These are phyloP conservation scores for Hypoxylon sp. DNA, from an alignment of 2,329 filamentous ascomycete species.

Conservation along the genomic window DNA sequence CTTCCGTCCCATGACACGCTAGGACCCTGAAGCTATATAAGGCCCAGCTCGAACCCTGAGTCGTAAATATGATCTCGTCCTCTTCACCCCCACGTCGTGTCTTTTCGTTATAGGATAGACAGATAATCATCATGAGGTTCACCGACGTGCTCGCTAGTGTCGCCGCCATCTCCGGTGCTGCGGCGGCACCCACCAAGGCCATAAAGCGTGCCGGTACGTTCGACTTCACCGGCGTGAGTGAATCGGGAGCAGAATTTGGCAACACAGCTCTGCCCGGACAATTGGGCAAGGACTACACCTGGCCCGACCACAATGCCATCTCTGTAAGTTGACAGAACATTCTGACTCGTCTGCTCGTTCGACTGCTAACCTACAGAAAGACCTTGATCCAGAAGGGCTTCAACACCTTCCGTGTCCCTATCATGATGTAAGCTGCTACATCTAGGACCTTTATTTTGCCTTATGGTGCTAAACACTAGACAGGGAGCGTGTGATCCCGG, in stretches of 20 bases:
- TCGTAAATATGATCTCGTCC: background rate
- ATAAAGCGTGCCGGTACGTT: conserved; percentile 49
- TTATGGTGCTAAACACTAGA: conserved; percentile 40
- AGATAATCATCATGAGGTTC: conserved; percentile 48
- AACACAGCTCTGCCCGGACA: conserved; percentile 62
- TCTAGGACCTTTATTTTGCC: conserved; percentile 12
- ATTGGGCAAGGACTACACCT: conserved; percentile 66
- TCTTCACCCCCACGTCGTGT: conserved; percentile 14
- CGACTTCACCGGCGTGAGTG: conserved; percentile 49
- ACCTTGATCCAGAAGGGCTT: conserved; percentile 61
- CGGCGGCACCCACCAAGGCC: conserved; percentile 45
- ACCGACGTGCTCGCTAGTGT: conserved; percentile 45
- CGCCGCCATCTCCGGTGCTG: conserved; percentile 42
- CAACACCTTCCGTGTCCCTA: conserved; percentile 65
- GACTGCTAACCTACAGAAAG: conserved; percentile 34
- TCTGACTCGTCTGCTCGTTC: conserved; percentile 1
- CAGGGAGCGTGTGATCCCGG: conserved; percentile 64
- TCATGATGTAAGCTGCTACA: conserved; percentile 58
- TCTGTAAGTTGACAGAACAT: conserved; percentile 42
- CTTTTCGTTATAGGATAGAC: conserved; percentile 12
- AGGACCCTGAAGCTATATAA: conserved; percentile 21
- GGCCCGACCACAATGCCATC: conserved; percentile 60
- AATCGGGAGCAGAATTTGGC: conserved; percentile 69
- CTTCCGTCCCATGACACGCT: conserved; percentile 35
- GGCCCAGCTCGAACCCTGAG: background rate